Conservation (phyloP, 495 filamentous ascomycete genomes). For the Xylaria longipes region DNA sequence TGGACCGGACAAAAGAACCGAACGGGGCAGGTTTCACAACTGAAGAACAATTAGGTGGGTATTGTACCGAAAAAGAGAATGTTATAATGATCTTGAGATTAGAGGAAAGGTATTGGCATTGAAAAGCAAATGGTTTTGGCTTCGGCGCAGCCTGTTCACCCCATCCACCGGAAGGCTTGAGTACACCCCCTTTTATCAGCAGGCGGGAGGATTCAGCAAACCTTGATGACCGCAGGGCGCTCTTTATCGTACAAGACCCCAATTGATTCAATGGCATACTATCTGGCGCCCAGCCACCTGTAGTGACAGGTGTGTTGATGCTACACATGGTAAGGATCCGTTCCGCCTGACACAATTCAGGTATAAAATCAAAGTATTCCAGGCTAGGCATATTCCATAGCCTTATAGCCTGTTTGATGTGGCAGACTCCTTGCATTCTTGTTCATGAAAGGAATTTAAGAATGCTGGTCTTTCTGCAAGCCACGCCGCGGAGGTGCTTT, state of each 20-base stretch:
- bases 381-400: background rate
- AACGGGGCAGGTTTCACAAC: background rate
- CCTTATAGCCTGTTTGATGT: too few species aligned
- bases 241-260: too few species aligned
- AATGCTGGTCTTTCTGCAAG: background rate
- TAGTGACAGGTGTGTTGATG: background rate
- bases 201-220: too few species aligned
- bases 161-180: too few species aligned
- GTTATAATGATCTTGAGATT: too few species aligned
- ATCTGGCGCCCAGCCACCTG: background rate
- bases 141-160: too few species aligned
- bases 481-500: background rate
- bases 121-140: background rate
- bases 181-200: too few species aligned
- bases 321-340: too few species aligned
- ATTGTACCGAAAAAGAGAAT: background rate
- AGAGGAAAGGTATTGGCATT: background rate
- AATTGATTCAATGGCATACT: too few species aligned
- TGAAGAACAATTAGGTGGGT: background rate
- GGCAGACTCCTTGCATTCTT: too few species aligned
- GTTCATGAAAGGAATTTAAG: background rate
- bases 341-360: background rate
- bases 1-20: background rate
- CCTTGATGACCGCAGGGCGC: too few species aligned
- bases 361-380: too few species aligned